phyloP scores from a whole-genome alignment of 2,329 filamentous ascomycete genomes.

The Aspergillus fumigatiaffinis region DNA sequence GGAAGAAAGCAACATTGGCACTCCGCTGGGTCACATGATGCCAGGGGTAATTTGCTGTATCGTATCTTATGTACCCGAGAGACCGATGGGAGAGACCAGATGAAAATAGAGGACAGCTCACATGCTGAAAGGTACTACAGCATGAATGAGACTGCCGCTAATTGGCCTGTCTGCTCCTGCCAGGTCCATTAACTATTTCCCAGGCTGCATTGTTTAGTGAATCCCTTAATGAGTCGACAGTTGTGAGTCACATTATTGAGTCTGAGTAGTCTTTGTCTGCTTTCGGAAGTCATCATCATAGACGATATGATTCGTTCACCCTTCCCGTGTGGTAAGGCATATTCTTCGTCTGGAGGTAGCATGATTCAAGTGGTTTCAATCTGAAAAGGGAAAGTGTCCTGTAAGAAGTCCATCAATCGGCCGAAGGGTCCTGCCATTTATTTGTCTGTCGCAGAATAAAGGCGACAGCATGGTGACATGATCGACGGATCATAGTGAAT shows the following conservation, averaged over 20 bases:
- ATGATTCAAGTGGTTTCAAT: not conserved
- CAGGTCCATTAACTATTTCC: not conserved
- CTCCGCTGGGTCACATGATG: constrained; percentile 27
- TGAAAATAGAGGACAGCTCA: not conserved
- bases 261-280: not conserved
- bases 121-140: not conserved
- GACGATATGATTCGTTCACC: not conserved
- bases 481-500: not conserved
- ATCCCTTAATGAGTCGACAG: not conserved
- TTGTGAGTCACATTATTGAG: not conserved
- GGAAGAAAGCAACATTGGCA: constrained; percentile 17
- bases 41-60: not conserved
- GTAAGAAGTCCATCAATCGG: not conserved
- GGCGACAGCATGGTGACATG: not conserved
- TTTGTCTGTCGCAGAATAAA: not conserved
- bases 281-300: not conserved
- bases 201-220: not conserved
- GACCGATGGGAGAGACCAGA: not conserved
- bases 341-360: not conserved
- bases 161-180: no score
- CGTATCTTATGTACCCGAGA: not conserved
- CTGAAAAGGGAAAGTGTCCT: not conserved
- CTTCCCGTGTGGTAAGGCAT: not conserved
- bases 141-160: not conserved
- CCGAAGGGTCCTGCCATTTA: not conserved